Base-by-base conservation (phyloP, 495 filamentous ascomycete species). In the Penicillium robsamsonii region DNA sequence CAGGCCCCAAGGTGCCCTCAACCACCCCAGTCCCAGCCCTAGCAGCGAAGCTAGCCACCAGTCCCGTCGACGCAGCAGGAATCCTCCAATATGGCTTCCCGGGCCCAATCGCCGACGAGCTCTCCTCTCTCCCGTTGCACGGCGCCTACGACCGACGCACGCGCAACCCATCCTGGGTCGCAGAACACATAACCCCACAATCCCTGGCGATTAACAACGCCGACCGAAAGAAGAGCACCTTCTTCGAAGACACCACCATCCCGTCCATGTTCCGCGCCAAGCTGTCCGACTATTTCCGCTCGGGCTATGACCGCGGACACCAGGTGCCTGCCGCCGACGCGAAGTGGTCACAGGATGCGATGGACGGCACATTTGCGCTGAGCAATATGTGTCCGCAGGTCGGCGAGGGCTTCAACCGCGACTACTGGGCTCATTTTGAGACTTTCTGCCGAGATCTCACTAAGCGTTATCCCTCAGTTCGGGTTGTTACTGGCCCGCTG, bases 341-440 rank as follows among this genome's bases (percentile, higher is more conserved):
- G 42, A 95, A 95, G 73, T 98, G 95, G 91, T 87, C 85, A 38
- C 94, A 98, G 69, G 69, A 81, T 15, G 94, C 95, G 17, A 93
- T 98, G 87, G 86, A 98, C 74, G 90, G 87, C 45, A 98, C 94
- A 2, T 98, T 98, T 67, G 82, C 80, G 60, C 82, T 98, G 40
- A 87, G 79, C 66, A 98, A 98, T 75, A 98, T 98, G 92, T 96
- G 90, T 62, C 94, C 94, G 17, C 94, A 98, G 72, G 93, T 98
- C 3, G 94, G 94, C 48, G 89, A 94, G 67, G 94, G 94, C 29
- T 98, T 98, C 78, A 98, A 98, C 73, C 81, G 94, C 18, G 94
- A 98, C 73, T 96, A 98, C 83, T 98, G 94, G 94, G 86, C 95
- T 49, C 95, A 97, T 67, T 92, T 98, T 64, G 94, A 98, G 73